Percentiles rank a stretch among this genome's conserved stretches.
These are phyloP conservation scores for Solanum ahanhuiri DNA, from an alignment of 257 asterid species.

Conservation along the genomic window DNA sequence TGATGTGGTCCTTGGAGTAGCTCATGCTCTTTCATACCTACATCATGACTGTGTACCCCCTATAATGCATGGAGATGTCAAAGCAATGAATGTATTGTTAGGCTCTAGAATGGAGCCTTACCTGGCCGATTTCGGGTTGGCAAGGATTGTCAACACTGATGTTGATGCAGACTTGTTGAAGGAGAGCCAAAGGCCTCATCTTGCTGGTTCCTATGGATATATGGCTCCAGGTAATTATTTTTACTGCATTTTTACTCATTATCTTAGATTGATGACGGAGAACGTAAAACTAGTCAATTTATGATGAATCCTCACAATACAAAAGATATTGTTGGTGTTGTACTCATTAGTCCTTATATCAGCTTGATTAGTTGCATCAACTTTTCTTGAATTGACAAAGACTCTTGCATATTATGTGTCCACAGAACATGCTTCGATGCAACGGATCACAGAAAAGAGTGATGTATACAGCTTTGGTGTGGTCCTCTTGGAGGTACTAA, in stretches of 20 bases:
- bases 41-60: slow-evolving; percentile 95
- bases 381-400: slow-evolving; percentile 2
- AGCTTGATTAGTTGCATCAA: not conserved
- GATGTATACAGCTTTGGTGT: slow-evolving; percentile 90
- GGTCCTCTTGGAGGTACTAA: slow-evolving; percentile 73
- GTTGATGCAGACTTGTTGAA: slow-evolving; percentile 21
- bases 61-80: slow-evolving; percentile 92
- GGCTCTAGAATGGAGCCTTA: slow-evolving; percentile 76
- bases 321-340: not conserved
- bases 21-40: slow-evolving; percentile 79
- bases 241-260: not conserved
- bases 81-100: slow-evolving; percentile 86
- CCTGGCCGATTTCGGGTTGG: slow-evolving; percentile 90
- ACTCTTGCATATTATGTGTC: not conserved
- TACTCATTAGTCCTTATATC: not conserved
- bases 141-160: slow-evolving; percentile 41
- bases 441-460: slow-evolving; percentile 66
- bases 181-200: slow-evolving; percentile 63
- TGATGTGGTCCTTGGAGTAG: slow-evolving; percentile 64
- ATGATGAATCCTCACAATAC: not conserved
- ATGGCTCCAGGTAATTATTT: slow-evolving; percentile 83
- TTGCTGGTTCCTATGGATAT: slow-evolving; percentile 95
- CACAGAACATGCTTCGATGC: slow-evolving; percentile 83
- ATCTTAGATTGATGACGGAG: not conserved
- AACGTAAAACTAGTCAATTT: not conserved